phyloP scores from a whole-genome alignment of 169 alveolate species.

The Plasmodium vivax region DNA sequence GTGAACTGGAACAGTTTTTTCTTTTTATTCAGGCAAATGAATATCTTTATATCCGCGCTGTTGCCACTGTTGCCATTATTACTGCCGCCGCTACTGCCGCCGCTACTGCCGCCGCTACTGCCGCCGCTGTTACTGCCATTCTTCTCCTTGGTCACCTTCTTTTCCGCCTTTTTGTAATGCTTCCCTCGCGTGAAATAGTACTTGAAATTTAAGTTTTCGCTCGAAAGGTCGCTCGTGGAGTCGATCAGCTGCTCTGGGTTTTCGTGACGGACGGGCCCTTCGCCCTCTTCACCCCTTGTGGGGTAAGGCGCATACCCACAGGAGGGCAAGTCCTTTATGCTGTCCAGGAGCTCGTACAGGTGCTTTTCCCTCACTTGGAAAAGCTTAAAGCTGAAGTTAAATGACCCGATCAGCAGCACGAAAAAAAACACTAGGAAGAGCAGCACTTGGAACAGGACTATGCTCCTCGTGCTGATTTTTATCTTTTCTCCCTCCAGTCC shows the following conservation, averaged over 20 bases:
- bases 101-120: not conserved
- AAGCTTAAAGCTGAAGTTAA: slow-evolving; percentile 66
- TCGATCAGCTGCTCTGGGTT: slow-evolving; percentile 22
- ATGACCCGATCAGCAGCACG: slow-evolving; percentile 67
- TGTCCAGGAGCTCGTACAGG: slow-evolving; percentile 42
- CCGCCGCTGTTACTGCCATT: not conserved
- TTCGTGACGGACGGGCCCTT: not conserved
- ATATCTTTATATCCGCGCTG: slow-evolving; percentile 40
- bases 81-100: not conserved
- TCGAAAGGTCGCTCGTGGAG: not conserved
- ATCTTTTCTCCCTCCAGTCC: slow-evolving; percentile 4
- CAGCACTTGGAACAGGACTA: slow-evolving; percentile 45
- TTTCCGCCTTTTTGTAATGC: slow-evolving; percentile 10
- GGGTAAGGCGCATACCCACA: not conserved
- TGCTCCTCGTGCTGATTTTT: slow-evolving; percentile 18
- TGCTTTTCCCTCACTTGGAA: slow-evolving; percentile 72
- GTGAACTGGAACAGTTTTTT: not conserved
- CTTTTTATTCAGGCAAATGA: slow-evolving; percentile 66
- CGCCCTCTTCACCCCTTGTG: not conserved
- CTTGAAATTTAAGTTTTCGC: slow-evolving; percentile 21
- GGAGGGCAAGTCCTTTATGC: slow-evolving; percentile 10
- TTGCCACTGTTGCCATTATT: not conserved
- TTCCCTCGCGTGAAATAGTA: slow-evolving; percentile 72
- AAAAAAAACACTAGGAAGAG: slow-evolving; percentile 52
- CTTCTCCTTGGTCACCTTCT: not conserved